Evolutionary conservation across 2,329 filamentous ascomycete species (phyloP).

Genomic region (Sclerotinia minor): DNA sequence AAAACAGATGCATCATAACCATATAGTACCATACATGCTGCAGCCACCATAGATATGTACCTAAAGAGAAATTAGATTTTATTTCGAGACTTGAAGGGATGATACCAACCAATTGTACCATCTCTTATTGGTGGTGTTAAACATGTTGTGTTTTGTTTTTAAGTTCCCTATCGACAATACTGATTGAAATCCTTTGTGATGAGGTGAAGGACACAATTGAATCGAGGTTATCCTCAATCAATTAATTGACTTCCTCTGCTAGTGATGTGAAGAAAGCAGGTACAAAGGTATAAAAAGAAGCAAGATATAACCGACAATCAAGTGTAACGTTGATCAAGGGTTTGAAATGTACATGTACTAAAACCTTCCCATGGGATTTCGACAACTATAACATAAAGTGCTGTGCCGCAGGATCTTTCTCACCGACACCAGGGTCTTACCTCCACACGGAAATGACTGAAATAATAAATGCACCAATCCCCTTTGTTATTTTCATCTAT

Average conservation of each 20-base stretch:
- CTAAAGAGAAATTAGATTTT: slow-evolving; percentile 40
- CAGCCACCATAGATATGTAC: slow-evolving; percentile 68
- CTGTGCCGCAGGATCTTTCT: slow-evolving; percentile 9
- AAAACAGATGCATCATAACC: slow-evolving; percentile 74
- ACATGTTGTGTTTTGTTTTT: slow-evolving; percentile 2
- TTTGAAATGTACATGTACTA: slow-evolving; percentile 6
- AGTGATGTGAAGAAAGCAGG: not conserved
- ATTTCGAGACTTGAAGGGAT: not conserved
- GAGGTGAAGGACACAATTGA: not conserved
- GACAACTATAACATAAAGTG: slow-evolving; percentile 1
- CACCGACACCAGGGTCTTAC: not conserved
- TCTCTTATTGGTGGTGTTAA: slow-evolving; percentile 18
- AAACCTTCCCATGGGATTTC: not conserved
- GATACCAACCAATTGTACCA: slow-evolving; percentile 24
- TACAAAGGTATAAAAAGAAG: not conserved
- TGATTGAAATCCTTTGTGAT: not conserved
- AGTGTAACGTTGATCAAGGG: not conserved
- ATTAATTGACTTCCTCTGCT: not conserved
- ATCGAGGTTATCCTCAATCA: not conserved
- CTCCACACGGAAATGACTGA: slow-evolving; percentile 19
- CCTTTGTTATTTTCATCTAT: not conserved
- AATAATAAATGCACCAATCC: slow-evolving; percentile 24
- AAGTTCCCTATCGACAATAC: not conserved
- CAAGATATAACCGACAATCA: not conserved
- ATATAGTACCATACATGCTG: slow-evolving; percentile 75